Base-by-base conservation (phyloP, 2,329 filamentous ascomycete genomes). In the Colletotrichum sojae region DNA sequence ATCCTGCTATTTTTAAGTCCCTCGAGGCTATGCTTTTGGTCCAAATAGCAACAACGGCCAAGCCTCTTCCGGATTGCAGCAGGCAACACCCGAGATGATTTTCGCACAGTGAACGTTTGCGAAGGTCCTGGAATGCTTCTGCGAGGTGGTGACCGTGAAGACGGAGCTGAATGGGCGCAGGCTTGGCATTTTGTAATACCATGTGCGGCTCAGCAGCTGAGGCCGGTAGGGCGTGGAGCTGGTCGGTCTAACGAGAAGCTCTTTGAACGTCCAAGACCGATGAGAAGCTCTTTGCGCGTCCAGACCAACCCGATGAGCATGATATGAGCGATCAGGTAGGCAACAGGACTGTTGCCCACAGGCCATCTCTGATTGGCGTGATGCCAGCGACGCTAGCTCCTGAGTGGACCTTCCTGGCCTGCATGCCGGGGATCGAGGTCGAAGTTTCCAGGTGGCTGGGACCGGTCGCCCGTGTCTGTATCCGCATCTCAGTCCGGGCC, bases 371-470 rank as follows among this genome's bases (percentile, higher is more conserved):
- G 27, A 48, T 57, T 67, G 64, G 58, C 31, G 25, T n/a, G 22
- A 3, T 56, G 27, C 25, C 8, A 39, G 45, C 22, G 45, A 22
- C 36, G 45, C 31, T 45, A 52, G 46, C 58, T 6, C 53, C 10
- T 5, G 15, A 52, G 64, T 63, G 64, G 59, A 31, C 40, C 39
- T 56, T 20, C 63, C 43, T 45, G 43, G 51, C 43, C 36, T 67
- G 57, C 56, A 55, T 56, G 43, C 40, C 20, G 59, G 64, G 45
- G 64, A 46, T 51, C 27, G 40, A 13, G 53, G 31, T 36, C 43
- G 45, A 63, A 58, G 46, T 67, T 67, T 63, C 59, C 59, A 63
- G 53, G 52, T 67, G 64, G 64, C 53, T 67, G 64, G 64, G 64
- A 67, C 59, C 25, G 48, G 48, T 52, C 31, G 59, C 12, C 39